Conservation (phyloP, 2,329 filamentous ascomycete genomes). For the Colletotrichum filicis region DNA sequence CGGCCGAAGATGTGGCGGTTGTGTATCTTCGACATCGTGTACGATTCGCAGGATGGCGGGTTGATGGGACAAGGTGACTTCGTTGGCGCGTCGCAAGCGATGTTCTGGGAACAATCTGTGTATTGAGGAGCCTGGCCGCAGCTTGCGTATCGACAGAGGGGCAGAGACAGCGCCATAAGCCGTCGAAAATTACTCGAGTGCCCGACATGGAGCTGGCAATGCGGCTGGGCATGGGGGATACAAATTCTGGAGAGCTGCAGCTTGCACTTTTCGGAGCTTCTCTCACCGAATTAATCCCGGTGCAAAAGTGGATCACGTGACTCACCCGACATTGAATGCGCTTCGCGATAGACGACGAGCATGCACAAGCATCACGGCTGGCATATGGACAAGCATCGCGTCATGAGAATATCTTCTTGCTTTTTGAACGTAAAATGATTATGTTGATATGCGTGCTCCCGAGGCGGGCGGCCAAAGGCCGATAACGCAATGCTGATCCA, state of each 20-base stretch:
- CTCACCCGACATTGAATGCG: neutral
- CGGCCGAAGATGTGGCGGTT: neutral
- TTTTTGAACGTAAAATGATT: constrained; percentile 24
- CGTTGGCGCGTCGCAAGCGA: constrained; percentile 5
- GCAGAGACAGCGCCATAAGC: constrained; percentile 73
- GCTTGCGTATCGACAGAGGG: constrained; percentile 60
- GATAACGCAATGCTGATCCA: neutral
- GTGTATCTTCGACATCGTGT: constrained; percentile 13
- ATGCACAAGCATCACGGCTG: neutral
- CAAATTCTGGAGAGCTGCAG: neutral
- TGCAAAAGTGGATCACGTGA: constrained; percentile 19
- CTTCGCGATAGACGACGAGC: neutral
- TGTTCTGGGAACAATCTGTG: constrained; percentile 35
- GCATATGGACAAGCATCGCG: neutral
- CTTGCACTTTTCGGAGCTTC: constrained; percentile 10
- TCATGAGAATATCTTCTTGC: constrained; percentile 1
- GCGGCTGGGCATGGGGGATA: neutral
- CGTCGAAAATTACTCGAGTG: constrained; percentile 59
- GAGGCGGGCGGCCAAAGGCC: neutral
- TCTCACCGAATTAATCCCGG: constrained; percentile 10
- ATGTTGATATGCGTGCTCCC: constrained; percentile 1
- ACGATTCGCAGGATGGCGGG: neutral
- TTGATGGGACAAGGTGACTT: neutral
- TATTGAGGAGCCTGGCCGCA: constrained; percentile 46
- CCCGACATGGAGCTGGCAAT: constrained; percentile 46